Base-by-base conservation (phyloP, 768 basidiomycete species). In the Ramaria rubella region DNA sequence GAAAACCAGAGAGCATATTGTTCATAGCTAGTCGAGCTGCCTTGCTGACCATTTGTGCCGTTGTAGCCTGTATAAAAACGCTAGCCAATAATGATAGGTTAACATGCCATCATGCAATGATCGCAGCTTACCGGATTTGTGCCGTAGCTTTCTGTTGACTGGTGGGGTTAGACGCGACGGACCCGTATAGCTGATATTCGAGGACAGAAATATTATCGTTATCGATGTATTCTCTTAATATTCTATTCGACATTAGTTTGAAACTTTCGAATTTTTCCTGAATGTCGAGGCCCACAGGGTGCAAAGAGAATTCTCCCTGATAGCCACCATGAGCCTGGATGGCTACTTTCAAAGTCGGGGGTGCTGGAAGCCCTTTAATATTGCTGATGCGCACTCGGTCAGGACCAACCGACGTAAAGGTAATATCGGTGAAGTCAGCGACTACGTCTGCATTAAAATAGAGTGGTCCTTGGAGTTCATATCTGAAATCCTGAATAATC, bases 361-460 rank as follows among this genome's bases (percentile, higher is more conserved):
- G 36, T 21, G 52, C 52, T 9, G 52, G 33, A 11, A 53, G 38
- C 17, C 52, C 52, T 36, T 26, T 38, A 23, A 53, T 36, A 42
- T 24, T 36, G 23, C 33, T 23, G 34, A 53, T 42, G 21, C 36
- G 52, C 5, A 53, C 38, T 11, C 52, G 23, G 24, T 53, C 36
- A 3, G 36, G 52, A 38, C 52, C 34, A 3, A 19, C 30, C 12
- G 33, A 34, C 5, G 36, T 53, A 53, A 53, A 53, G 6, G 23
- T 33, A 24, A 53, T 53, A 24, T 53, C 40, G 9, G 52, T 38
- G 7, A 53, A 53, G 31, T 53, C 52, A 8, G 52, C 52, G 21
- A 53, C 23, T 2, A 53, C 52, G 36, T 53, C 52, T 21, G 52
- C 14, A 24, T 53, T 53, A 53, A 38, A 53, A 53, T 53, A 53